Evolutionary conservation across 176 grass and related monocot genomes (phyloP).

Genomic region (Puccinellia tenuiflora): DNA sequence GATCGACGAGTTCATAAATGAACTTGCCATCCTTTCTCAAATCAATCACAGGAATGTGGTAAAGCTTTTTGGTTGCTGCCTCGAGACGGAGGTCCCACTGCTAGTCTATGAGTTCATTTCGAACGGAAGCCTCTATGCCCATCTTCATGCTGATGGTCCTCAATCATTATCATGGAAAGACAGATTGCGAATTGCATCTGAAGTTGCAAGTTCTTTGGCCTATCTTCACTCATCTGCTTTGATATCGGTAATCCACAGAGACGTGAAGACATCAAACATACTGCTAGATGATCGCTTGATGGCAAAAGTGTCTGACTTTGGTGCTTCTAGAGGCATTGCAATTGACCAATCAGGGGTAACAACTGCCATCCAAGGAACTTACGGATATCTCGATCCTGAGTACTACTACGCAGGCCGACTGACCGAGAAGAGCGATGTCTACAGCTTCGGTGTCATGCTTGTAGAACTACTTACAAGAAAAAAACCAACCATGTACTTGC

Average conservation of each 20-base stretch:
- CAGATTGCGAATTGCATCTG: slow-evolving; percentile 35
- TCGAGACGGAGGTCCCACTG: slow-evolving; percentile 49
- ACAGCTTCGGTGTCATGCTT: slow-evolving; percentile 56
- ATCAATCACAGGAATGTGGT: slow-evolving; percentile 61
- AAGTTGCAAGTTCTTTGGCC: slow-evolving; percentile 43
- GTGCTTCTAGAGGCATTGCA: slow-evolving; percentile 46
- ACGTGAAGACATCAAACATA: slow-evolving; percentile 55
- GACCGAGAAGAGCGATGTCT: slow-evolving; percentile 63
- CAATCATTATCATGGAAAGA: slow-evolving; percentile 5
- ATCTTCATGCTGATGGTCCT: slow-evolving; percentile 19
- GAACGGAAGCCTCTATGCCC: slow-evolving; percentile 42
- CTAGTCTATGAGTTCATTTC: slow-evolving; percentile 58
- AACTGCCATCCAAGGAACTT: slow-evolving; percentile 56
- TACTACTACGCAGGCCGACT: slow-evolving; percentile 41
- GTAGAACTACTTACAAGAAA: slow-evolving; percentile 54
- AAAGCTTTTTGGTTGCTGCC: slow-evolving; percentile 57
- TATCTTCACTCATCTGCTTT: slow-evolving; percentile 52
- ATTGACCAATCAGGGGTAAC: slow-evolving; percentile 34
- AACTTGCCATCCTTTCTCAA: slow-evolving; percentile 56
- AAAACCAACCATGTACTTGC: background rate
- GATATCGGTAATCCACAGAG: slow-evolving; percentile 40
- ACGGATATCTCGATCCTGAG: slow-evolving; percentile 54
- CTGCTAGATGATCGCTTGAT: slow-evolving; percentile 43
- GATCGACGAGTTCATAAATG: slow-evolving; percentile 59
- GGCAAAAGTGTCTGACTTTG: slow-evolving; percentile 57